Conservation (phyloP, 306 rosid species). For the Trichosanthes truncata region DNA sequence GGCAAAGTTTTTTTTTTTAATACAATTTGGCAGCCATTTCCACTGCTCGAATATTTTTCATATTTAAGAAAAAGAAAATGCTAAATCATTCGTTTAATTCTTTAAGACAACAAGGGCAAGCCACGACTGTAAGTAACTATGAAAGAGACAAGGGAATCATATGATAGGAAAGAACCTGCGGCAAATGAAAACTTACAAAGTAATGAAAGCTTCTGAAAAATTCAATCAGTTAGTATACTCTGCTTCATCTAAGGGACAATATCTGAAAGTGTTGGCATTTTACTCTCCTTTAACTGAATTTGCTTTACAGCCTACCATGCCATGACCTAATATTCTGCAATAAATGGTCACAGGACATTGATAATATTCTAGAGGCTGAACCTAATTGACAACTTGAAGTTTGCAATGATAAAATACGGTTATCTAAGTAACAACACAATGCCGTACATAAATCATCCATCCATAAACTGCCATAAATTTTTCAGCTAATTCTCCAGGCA, state of each 20-base stretch:
- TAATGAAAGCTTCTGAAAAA: neutral
- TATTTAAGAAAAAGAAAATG: neutral
- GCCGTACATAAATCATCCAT: neutral
- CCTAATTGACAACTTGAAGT: neutral
- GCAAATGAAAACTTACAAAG: neutral
- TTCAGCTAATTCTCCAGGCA: neutral
- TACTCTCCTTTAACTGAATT: neutral
- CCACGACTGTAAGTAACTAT: neutral
- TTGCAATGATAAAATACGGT: neutral
- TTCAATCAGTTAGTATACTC: neutral
- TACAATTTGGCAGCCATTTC: neutral
- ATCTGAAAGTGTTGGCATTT: neutral
- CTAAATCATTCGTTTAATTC: neutral
- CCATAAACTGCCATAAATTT: neutral
- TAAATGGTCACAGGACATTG: neutral
- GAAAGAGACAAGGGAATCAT: neutral
- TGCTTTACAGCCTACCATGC: neutral
- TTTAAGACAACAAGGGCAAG: neutral
- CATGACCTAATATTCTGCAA: neutral
- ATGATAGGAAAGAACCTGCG: neutral
- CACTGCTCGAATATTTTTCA: neutral
- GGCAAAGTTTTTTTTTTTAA: neutral
- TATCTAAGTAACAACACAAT: neutral
- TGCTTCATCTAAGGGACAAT: neutral
- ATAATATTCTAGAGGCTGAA: neutral